These are phyloP conservation scores for Sarocladiaceae sp. DNA, from an alignment of 2,329 filamentous ascomycete genomes.

Conservation along the genomic window DNA sequence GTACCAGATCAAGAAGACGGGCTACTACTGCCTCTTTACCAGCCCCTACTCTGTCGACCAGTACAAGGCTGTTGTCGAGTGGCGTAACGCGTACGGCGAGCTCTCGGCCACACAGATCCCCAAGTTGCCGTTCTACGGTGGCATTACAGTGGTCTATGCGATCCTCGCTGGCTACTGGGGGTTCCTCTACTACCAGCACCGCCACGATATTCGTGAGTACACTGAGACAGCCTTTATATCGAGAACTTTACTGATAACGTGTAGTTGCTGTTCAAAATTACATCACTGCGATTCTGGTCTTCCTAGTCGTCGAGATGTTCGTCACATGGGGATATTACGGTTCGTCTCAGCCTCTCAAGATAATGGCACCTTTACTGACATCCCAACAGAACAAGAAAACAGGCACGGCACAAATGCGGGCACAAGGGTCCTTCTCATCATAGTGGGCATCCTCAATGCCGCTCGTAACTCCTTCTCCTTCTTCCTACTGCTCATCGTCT, in stretches of 20 bases:
- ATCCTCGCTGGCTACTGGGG: conserved; percentile 80
- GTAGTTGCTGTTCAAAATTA: conserved; percentile 94
- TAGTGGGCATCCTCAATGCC: conserved; percentile 90
- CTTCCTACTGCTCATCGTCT: conserved; percentile 94
- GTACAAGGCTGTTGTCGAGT: conserved; percentile 79
- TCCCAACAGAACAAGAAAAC: conserved; percentile 76
- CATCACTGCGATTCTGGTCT: conserved; percentile 92
- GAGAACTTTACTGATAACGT: conserved; percentile 11
- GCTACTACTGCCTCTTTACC: conserved; percentile 91
- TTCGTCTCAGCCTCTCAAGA: conserved; percentile 29
- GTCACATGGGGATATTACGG: conserved; percentile 98
- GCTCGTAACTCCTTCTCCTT: conserved; percentile 97
- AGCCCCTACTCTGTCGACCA: conserved; percentile 60
- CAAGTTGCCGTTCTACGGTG: conserved; percentile 95
- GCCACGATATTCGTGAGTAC: conserved; percentile 73
- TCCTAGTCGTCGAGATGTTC: conserved; percentile 91
- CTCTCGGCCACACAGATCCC: conserved; percentile 92
- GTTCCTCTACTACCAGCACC: conserved; percentile 91
- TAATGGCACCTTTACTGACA: conserved; percentile 24
- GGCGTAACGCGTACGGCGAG: conserved; percentile 94
- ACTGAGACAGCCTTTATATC: background rate
- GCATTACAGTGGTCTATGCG: conserved; percentile 87
- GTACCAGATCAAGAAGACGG: conserved; percentile 82
- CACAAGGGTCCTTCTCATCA: conserved; percentile 77
- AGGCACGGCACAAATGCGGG: conserved; percentile 76